Evolutionary conservation across 192 early-diverging fungal species (phyloP).

Genomic region (Coemansia asiatica): DNA sequence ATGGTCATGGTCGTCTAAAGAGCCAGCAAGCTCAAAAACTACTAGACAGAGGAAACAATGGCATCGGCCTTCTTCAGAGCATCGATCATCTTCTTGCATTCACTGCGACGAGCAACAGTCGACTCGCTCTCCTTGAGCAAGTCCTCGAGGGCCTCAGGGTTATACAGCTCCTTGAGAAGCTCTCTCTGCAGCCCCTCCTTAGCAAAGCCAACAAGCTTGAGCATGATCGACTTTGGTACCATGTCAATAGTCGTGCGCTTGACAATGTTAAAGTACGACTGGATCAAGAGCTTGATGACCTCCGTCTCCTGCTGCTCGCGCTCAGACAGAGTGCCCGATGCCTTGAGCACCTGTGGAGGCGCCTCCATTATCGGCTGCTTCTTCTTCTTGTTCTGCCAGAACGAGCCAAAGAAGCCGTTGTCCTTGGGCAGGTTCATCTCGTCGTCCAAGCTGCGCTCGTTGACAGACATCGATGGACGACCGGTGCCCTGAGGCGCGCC

Average conservation of each 20-base stretch:
- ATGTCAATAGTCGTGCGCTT: constrained; percentile 96
- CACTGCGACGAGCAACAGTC: constrained; percentile 84
- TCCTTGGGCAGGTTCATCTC: constrained; percentile 63
- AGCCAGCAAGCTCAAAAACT: too few species aligned
- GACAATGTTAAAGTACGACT: constrained; percentile 98
- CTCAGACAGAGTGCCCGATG: constrained; percentile 92
- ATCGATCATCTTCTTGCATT: constrained; percentile 99
- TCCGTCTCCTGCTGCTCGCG: constrained; percentile 98
- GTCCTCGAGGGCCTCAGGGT: constrained; percentile 90
- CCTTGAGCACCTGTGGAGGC: constrained; percentile 75
- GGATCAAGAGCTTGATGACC: constrained; percentile 96
- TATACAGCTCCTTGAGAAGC: constrained; percentile 93
- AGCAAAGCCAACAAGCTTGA: constrained; percentile 86
- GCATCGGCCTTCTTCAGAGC: constrained; percentile 59
- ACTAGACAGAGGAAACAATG: constrained; percentile 48
- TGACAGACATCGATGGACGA: constrained; percentile 35
- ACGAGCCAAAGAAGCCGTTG: constrained; percentile 95
- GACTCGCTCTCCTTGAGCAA: constrained; percentile 94
- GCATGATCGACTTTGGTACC: constrained; percentile 98
- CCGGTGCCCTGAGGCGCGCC: constrained; percentile 13
- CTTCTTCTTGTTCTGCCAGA: constrained; percentile 91
- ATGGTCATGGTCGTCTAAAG: too few species aligned
- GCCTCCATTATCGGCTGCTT: constrained; percentile 67
- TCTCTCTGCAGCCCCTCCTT: constrained; percentile 96
- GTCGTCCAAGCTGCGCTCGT: constrained; percentile 58